Percentiles rank a stretch among this genome's conserved stretches.
Conservation (phyloP, 441 rosid genomes). For the Arabidopsis hybrid region DNA sequence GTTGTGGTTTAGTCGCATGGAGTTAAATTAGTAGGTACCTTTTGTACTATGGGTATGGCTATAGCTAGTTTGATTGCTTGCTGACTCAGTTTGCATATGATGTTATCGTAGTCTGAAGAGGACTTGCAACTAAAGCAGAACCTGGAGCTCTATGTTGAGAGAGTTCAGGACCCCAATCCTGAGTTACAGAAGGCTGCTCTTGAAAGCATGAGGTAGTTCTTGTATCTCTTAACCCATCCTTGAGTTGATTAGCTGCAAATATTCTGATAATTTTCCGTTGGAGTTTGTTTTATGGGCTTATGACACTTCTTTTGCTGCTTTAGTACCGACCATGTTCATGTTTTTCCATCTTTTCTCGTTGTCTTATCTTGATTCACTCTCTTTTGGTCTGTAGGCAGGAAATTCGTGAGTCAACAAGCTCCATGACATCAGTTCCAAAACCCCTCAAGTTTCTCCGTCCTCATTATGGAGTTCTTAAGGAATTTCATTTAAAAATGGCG, state of each 20-base stretch:
- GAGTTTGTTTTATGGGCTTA: constrained; percentile 6
- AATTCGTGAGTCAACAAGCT: constrained; percentile 89
- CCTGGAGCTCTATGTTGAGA: constrained; percentile 87
- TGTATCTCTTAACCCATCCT: not conserved
- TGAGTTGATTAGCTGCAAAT: constrained; percentile 10
- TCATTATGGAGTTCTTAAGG: constrained; percentile 89
- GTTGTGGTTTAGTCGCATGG: constrained; percentile 15
- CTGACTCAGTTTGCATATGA: constrained; percentile 13
- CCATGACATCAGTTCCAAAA: constrained; percentile 97
- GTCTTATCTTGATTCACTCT: constrained; percentile 10
- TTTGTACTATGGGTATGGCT: not conserved
- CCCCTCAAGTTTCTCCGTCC: constrained; percentile 96
- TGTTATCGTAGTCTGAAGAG: constrained; percentile 81
- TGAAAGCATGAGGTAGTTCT: constrained; percentile 85
- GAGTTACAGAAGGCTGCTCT: constrained; percentile 87
- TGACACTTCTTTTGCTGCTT: constrained; percentile 12
- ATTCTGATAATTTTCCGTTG: not conserved
- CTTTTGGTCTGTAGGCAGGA: constrained; percentile 67
- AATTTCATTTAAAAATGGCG: constrained; percentile 64
- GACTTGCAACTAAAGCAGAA: constrained; percentile 92
- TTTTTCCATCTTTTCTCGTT: not conserved
- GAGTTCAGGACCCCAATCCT: constrained; percentile 90
- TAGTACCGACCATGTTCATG: not conserved
- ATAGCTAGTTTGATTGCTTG: not conserved
- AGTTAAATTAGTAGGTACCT: not conserved